These are phyloP conservation scores for Eucalyptus marginata DNA, from an alignment of 345 rosid genomes.

Conservation along the genomic window DNA sequence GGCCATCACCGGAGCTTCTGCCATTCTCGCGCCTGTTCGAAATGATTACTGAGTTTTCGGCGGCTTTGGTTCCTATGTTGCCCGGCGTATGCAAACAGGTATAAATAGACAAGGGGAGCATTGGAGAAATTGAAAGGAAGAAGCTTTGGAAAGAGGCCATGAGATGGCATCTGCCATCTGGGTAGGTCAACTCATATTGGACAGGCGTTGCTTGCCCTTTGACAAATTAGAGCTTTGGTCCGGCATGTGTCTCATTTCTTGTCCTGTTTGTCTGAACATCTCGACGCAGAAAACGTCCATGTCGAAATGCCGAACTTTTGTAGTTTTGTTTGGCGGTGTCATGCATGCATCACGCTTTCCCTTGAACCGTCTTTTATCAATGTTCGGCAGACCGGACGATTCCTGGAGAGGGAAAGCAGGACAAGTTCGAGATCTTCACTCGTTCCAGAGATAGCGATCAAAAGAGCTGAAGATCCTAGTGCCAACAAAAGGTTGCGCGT, in stretches of 20 bases:
- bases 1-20: not conserved
- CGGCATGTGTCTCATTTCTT: not conserved
- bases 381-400: not conserved
- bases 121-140: not conserved
- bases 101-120: not conserved
- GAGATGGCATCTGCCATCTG: not conserved
- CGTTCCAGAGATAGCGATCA: not conserved
- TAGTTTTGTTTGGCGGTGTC: not conserved
- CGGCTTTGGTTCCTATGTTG: not conserved
- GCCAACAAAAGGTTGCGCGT: not conserved
- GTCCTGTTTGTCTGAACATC: not conserved
- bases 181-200: not conserved
- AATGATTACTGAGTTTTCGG: not conserved
- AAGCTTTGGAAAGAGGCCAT: not conserved
- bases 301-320: not conserved
- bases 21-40: not conserved
- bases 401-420: not conserved
- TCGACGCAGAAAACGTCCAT: not conserved
- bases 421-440: not conserved
- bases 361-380: not conserved
- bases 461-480: not conserved
- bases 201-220: not conserved
- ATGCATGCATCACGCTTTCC: not conserved
- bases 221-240: not conserved
- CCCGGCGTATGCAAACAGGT: not conserved